Base-by-base conservation (phyloP, 257 asterid genomes). In the Scutellaria baicalensis region DNA sequence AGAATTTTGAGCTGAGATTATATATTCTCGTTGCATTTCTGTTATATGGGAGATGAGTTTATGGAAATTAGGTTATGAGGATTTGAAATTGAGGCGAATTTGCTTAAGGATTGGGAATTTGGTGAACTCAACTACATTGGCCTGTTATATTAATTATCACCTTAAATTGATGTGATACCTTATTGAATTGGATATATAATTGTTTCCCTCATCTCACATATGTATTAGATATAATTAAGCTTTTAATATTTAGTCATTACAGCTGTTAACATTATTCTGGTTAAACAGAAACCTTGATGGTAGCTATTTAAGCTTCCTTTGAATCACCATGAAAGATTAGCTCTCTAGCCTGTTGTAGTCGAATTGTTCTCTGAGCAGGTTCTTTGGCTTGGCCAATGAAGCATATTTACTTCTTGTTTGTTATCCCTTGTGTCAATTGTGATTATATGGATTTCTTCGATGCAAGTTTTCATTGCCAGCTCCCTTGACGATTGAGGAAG, bases 1-100 rank as follows among this genome's bases (percentile, higher is more conserved):
- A 69, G 73, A 60, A 44, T 12, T 44, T 55, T 45, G 55, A 45
- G 57, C n/a, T 69, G 69, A 49, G 12, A n/a, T 66, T 61, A 49
- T 9, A 6, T 31, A 10, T 47, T 8, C 35, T 63, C 42, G 13
- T 21, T 70, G 54, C 44, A 2, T 21, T 45, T 61, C 68, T 33
- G 48, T 8, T 8, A 35, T 6, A 39, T 68, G 36, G 62, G 60
- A 57, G 62, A 59, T 60, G 9, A 16, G n/a, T 33, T 3, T 27
- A 27, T 27, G 33, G 33, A 27, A 27, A 27, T 27, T 27, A 27
- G 33, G 33, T 27, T 27, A 1, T 27, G 14, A 61, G 10, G 27
- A 8, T 52, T 1, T 43, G 67, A 52, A 64, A 31, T 44, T 17
- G 17, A n/a, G 45, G 62, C 45, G 58, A 12, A 52, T 69, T 9